Conservation (phyloP, 1,139 yeast genomes). For the Candida sanyaensis region DNA sequence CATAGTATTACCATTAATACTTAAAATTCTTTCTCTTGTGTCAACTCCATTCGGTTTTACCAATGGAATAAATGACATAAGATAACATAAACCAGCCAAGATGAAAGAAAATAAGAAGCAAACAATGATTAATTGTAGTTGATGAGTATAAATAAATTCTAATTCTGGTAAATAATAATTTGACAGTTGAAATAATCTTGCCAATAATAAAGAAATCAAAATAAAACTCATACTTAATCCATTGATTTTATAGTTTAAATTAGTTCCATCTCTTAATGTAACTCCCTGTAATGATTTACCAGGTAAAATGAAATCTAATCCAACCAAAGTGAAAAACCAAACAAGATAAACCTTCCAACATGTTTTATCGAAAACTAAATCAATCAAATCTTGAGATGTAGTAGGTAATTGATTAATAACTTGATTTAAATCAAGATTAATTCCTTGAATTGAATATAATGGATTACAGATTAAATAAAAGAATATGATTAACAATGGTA, state of each 20-base stretch:
- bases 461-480: slow-evolving; percentile 63
- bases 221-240: slow-evolving; percentile 62
- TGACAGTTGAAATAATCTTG: slow-evolving; percentile 45
- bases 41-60: slow-evolving; percentile 50
- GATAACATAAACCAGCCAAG: slow-evolving; percentile 66
- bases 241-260: slow-evolving; percentile 74
- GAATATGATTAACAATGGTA: slow-evolving; percentile 63
- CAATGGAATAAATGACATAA: slow-evolving; percentile 65
- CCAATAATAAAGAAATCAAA: slow-evolving; percentile 46
- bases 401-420: slow-evolving; percentile 31
- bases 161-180: slow-evolving; percentile 73
- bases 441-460: slow-evolving; percentile 53
- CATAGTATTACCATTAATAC: slow-evolving; percentile 86
- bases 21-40: slow-evolving; percentile 69
- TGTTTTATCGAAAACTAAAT: slow-evolving; percentile 33
- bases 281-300: slow-evolving; percentile 74
- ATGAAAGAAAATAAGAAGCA: slow-evolving; percentile 64
- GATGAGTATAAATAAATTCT: slow-evolving; percentile 69
- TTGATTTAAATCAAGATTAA: slow-evolving; percentile 39
- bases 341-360: slow-evolving; percentile 67
- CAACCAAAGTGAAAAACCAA: slow-evolving; percentile 72
- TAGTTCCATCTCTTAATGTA: slow-evolving; percentile 71
- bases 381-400: slow-evolving; percentile 24
- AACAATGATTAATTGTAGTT: slow-evolving; percentile 63
- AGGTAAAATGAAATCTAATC: slow-evolving; percentile 70